Evolutionary conservation across 352 stramenopile species (phyloP), one percentile per base, ranked within the genome.

Genomic region (Pythium insidiosum): DNA sequence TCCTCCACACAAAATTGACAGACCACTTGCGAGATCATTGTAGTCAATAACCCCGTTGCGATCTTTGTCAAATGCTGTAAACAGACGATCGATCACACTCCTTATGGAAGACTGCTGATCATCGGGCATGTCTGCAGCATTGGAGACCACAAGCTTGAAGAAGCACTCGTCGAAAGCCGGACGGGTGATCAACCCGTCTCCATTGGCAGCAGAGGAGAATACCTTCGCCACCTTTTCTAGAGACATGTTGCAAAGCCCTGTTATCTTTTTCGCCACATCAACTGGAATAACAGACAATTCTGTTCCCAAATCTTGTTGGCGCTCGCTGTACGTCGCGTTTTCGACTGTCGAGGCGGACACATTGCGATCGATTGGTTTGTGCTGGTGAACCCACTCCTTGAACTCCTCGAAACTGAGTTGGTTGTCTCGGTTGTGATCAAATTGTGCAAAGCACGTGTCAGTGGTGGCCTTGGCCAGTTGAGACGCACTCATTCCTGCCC

Each of bases 401-500:
- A 94, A 95, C 41, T 93, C 78, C 1, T 88, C 76, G 29, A 85
- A 84, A 40, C 73, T 90, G 25, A 94, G 44, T 34, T 87, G 65
- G 3, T 69, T 56, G 36, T 94, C 78, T n/a, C 63, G 54, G 15
- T 94, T 90, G 34, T 74, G 63, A 38, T 93, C 79, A 31, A 85
- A 88, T 24, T 50, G 43, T n/a, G 60, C 50, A 57, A 95, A 95
- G 23, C 84, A 92, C 45, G 85, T 67, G 5, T 57, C 50, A n/a
- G 73, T 86, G 0, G 84, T 95, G 1, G 61, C 75, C 16, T 51
- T 51, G 11, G 84, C 81, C 16, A 95, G 56, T 42, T 90, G 59
- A 16, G 68, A 47, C 0, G 84, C 68, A 16, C 38, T 68, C 61
- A 85, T 43, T 15, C 64, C 60, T 12, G 74, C 85, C 33, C 77